Percentiles rank a stretch among this genome's conserved stretches.
Conservation (phyloP, 306 rosid species). For the Casuarina glauca region DNA sequence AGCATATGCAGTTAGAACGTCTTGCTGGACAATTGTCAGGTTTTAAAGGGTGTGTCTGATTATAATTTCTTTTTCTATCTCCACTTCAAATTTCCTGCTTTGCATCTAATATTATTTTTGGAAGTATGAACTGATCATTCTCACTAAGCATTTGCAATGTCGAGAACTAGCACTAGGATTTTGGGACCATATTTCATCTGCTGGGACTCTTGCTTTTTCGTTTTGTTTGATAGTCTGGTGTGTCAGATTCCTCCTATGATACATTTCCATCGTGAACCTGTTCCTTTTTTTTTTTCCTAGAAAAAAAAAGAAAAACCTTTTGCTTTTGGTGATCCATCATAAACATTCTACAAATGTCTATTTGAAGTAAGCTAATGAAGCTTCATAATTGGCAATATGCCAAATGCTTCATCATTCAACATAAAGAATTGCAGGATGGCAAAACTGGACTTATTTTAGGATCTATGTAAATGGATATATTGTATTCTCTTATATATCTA, state of each 20-base stretch:
- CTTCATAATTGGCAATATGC: not conserved
- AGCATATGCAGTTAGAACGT: not conserved
- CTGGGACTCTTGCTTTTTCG: not conserved
- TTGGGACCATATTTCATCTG: slow-evolving; percentile 12
- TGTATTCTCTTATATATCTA: no score
- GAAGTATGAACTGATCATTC: not conserved
- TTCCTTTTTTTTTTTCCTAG: no score
- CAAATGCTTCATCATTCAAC: not conserved
- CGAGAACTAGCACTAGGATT: not conserved
- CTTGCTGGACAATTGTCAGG: not conserved
- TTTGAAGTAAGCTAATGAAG: not conserved
- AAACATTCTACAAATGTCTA: not conserved
- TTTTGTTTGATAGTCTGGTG: not conserved
- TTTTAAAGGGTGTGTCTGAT: not conserved
- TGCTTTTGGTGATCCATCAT: not conserved
- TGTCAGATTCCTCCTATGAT: not conserved
- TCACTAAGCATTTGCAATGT: not conserved
- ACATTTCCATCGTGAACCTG: not conserved
- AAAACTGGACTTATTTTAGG: not conserved
- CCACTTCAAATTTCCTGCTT: not conserved
- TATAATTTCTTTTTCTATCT: not conserved
- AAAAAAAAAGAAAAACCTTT: no score
- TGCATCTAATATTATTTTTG: not conserved
- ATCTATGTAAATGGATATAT: not conserved
- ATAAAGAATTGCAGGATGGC: not conserved